Evolutionary conservation across 2,329 filamentous ascomycete species (phyloP).

Genomic region (Sporothrix globosa): DNA sequence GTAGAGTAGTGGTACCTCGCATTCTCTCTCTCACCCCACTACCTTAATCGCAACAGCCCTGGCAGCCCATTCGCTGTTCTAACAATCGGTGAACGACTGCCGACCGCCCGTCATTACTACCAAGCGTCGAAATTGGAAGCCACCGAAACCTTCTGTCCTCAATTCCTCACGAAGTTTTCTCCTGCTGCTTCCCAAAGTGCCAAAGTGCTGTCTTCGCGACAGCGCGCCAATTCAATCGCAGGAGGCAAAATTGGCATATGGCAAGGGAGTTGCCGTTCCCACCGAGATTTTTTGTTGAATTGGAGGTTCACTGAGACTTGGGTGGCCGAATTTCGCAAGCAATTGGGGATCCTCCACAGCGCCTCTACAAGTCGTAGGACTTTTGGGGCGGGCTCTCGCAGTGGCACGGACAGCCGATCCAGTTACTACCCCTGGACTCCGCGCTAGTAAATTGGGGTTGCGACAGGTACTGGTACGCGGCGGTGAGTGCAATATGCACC

Average conservation of each 20-base stretch:
- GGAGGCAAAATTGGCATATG: not conserved
- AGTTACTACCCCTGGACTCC: constrained; percentile 22
- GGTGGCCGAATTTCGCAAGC: constrained; percentile 14
- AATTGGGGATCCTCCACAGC: constrained; percentile 13
- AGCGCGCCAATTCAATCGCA: constrained; percentile 1
- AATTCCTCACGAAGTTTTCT: not conserved
- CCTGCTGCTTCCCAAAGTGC: not conserved
- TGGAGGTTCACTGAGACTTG: not conserved
- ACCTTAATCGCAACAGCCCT: constrained; percentile 3
- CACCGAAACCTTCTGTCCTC: not conserved
- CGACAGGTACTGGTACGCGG: constrained; percentile 26
- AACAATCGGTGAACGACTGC: constrained; percentile 10
- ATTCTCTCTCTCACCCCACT: not conserved
- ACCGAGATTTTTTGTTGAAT: constrained; percentile 35
- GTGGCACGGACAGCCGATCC: constrained; percentile 26
- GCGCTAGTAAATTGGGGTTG: constrained; percentile 19
- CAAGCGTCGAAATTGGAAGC: constrained; percentile 6
- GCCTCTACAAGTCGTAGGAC: constrained; percentile 21
- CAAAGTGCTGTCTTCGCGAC: not conserved
- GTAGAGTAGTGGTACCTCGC: constrained; percentile 30
- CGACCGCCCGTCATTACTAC: not conserved
- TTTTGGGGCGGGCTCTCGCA: not conserved
- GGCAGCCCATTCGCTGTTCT: not conserved
- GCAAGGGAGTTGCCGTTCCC: constrained; percentile 28
- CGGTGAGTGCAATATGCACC: constrained; percentile 10